Base-by-base conservation (phyloP, 495 filamentous ascomycete species). In the Polyplosphaeria fusca region DNA sequence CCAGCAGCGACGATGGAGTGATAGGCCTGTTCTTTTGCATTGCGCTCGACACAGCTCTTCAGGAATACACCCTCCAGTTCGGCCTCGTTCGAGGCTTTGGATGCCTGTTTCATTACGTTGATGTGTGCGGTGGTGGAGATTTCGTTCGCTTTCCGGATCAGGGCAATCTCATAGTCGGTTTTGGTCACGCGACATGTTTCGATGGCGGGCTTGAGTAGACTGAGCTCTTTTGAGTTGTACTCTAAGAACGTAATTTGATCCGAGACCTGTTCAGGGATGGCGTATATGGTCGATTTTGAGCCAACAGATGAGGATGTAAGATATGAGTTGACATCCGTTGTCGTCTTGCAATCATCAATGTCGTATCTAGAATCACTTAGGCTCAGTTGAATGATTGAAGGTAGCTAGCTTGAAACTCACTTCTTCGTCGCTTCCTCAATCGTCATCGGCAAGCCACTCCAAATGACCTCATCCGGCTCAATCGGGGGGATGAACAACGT, bases 401-500 rank as follows among this genome's bases (percentile, higher is more conserved):
- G 9, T 14, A 38, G 16, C n/a, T 24, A 20, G 14, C 11, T 50
- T 22, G 22, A 32, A 22, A 43, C 53, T 32, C 38, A 66, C 66
- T 79, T 79, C 24, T 82, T 67, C 38, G 81, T 67, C 18, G 91
- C 91, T 67, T 96, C 86, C n/a, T 85, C 75, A 27, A 74, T 67
- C 5, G 83, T 85, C 52, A 95, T 68, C 0, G 94, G 94, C 19
- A 97, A 81, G 24, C 94, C 94, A 22, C 86, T 86, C 94, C 94
- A 99, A 63, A 97, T 89, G n/a, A 97, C 93, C 37, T 82, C 83
- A 25, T 94, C 88, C 39, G 90, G 83, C 51, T 94, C 82, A 66
- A 95, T 80, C 1, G 89, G 86, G 4, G 94, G 92, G 58, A 99
- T 93, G 75, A 89, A 99, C 47, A 97, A 84, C 7, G 88, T 96